Base-by-base conservation (phyloP, 2,329 filamentous ascomycete genomes). In the Epichloe scottii region DNA sequence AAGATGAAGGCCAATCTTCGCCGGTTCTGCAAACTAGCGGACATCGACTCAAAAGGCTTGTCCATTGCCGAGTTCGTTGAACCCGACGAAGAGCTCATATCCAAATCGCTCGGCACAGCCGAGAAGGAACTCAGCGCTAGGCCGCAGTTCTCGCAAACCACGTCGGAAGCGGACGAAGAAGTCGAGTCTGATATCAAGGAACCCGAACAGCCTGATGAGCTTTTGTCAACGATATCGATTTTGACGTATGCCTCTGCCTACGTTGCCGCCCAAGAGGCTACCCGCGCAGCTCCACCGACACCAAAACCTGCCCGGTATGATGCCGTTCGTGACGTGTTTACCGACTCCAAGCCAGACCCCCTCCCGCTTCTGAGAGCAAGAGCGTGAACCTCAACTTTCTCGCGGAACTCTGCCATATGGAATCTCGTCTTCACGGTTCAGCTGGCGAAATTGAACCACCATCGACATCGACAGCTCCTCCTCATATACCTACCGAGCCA, bases 251-350 rank as follows among this genome's bases (percentile, higher is more conserved):
- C 65, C 23, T 57, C 61, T 19, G 64, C 64, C 21, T 65, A 60
- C 52, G 55, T 64, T 10, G 60, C 60, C 46, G 62, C 63, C 11
- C 57, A 64, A 48, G 59, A 63, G 37, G 51, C 55, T 7, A 59
- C 55, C 14, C 62, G 60, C 47, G 55, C 55, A 4, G 55, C 60
- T 5, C 57, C 58, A 15, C 55, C 61, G 30, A 56, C 58, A 2
- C 58, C 65, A 2, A 67, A 67, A 52, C 59, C 58, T 30, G 62
- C 63, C 48, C 62, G 63, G 46, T 67, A 67, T 48, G 65, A 67
- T 54, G 65, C 65, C n/a, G 67, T 67, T 48, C 64, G 65, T n/a
- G 70, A 72, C 52, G 65, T 71, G 33, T 72, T 72, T 54, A 66
- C 66, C 12, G 60, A 66, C 49, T 61, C 65, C 7, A 66, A 64